Evolutionary conservation across 352 stramenopile genomes (phyloP).

Genomic region (Pythium coloratum): DNA sequence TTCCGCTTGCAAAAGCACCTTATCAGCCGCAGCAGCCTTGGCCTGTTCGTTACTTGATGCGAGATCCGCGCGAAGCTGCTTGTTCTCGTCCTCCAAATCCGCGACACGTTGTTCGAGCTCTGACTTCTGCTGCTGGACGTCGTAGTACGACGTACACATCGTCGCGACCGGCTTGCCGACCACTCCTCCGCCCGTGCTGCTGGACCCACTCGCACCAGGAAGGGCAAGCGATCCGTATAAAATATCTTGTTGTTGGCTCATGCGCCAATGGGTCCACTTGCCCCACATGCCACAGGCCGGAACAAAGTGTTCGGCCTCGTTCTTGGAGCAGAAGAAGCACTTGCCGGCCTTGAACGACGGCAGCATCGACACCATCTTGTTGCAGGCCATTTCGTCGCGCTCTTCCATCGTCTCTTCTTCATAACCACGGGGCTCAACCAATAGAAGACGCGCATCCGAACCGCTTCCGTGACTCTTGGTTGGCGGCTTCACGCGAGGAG

Average conservation of each 20-base stretch:
- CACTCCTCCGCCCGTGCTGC: not conserved
- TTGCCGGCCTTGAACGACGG: conserved; percentile 80
- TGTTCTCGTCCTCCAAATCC: conserved; percentile 36
- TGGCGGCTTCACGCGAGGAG: not conserved
- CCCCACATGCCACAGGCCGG: conserved; percentile 81
- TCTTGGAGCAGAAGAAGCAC: conserved; percentile 87
- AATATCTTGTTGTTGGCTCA: conserved; percentile 67
- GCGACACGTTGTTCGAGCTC: conserved; percentile 45
- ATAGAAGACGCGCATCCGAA: not conserved
- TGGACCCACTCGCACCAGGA: conserved; percentile 6
- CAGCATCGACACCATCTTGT: conserved; percentile 71
- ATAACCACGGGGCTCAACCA: conserved; percentile 5
- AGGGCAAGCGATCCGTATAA: conserved; percentile 29
- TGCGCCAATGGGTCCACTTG: conserved; percentile 85
- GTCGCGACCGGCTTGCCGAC: conserved; percentile 42
- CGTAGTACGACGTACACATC: conserved; percentile 88
- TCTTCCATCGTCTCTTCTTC: conserved; percentile 5
- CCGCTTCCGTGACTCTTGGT: not conserved
- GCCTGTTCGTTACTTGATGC: conserved; percentile 24
- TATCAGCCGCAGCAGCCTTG: conserved; percentile 27
- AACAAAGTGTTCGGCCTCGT: conserved; percentile 77
- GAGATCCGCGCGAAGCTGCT: conserved; percentile 33
- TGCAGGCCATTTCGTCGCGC: not conserved
- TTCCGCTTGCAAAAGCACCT: conserved; percentile 42
- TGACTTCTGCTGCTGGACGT: conserved; percentile 70